Percentiles rank a stretch among this genome's conserved stretches.
Evolutionary conservation across 2,329 filamentous ascomycete species (phyloP).

Genomic region (Calycina marina): DNA sequence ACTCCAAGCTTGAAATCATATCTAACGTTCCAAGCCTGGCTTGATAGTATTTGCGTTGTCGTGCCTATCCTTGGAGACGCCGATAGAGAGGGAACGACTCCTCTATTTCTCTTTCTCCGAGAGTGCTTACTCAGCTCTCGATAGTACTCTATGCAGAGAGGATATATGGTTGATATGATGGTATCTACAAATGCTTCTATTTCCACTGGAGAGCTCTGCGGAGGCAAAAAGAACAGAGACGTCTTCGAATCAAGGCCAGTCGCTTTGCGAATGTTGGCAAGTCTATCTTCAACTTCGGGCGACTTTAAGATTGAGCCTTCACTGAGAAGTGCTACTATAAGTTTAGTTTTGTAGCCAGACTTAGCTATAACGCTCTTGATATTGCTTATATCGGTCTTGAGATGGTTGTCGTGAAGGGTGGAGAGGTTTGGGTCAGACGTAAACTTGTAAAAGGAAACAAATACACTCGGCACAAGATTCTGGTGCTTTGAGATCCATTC

Average conservation of each 20-base stretch:
- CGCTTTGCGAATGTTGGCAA: conserved; percentile 64
- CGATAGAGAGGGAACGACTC: conserved; percentile 64
- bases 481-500: conserved; percentile 86
- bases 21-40: conserved; percentile 79
- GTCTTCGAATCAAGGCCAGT: conserved; percentile 72
- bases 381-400: conserved; percentile 75
- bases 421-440: conserved; percentile 58
- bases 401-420: conserved; percentile 69
- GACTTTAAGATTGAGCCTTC: conserved; percentile 45
- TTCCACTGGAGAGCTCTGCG: conserved; percentile 56
- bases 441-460: conserved; percentile 69
- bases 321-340: conserved; percentile 65
- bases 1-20: conserved; percentile 91
- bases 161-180: conserved; percentile 59
- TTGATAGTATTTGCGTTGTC: conserved; percentile 62
- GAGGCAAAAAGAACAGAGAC: conserved; percentile 67
- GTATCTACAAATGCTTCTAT: conserved; percentile 59
- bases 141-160: conserved; percentile 75
- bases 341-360: conserved; percentile 63
- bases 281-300: conserved; percentile 55
- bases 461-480: conserved; percentile 63
- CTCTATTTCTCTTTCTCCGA: conserved; percentile 72
- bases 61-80: conserved; percentile 71
- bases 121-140: conserved; percentile 85
- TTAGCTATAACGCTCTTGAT: conserved; percentile 51